phyloP scores from a whole-genome alignment of 441 rosid genomes.

The Populus hybrid region DNA sequence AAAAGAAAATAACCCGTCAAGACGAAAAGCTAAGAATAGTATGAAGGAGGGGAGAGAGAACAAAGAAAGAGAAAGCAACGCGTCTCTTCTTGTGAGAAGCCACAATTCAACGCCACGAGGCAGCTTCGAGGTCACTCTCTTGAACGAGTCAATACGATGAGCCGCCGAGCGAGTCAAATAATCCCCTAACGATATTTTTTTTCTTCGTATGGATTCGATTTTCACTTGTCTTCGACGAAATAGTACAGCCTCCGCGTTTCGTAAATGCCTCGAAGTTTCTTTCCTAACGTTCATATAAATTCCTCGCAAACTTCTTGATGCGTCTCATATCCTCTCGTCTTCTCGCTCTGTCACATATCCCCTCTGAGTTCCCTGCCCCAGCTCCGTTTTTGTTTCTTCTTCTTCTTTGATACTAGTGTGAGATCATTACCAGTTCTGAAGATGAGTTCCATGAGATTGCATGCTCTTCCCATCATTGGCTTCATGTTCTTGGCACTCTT shows the following conservation, averaged over 20 bases:
- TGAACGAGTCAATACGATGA: slow-evolving; percentile 3
- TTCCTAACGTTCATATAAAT: too few relatives aligned
- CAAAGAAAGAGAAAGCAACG: not conserved
- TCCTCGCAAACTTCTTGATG: not conserved
- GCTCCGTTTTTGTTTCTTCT: too few relatives aligned
- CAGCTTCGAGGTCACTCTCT: not conserved
- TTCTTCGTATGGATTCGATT: slow-evolving; percentile 5
- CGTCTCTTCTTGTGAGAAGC: not conserved
- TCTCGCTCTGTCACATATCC: not conserved
- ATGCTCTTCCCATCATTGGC: slow-evolving; percentile 19
- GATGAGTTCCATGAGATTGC: slow-evolving; percentile 28
- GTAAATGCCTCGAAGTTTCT: not conserved
- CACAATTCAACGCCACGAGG: not conserved
- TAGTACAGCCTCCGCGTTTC: not conserved
- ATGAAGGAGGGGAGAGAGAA: not conserved
- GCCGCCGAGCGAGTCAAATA: slow-evolving; percentile 23
- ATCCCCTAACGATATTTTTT: not conserved
- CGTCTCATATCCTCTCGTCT: not conserved
- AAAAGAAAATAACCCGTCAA: not conserved
- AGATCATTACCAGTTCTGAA: not conserved
- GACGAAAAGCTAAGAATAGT: not conserved
- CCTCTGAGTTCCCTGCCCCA: not conserved
- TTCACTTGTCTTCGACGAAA: not conserved
- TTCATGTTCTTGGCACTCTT: slow-evolving; percentile 35
- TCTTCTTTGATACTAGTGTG: not conserved